Percentiles rank a stretch among this genome's conserved stretches.
phyloP scores from a whole-genome alignment of 768 basidiomycete genomes.

The Cantharellus anzutake region DNA sequence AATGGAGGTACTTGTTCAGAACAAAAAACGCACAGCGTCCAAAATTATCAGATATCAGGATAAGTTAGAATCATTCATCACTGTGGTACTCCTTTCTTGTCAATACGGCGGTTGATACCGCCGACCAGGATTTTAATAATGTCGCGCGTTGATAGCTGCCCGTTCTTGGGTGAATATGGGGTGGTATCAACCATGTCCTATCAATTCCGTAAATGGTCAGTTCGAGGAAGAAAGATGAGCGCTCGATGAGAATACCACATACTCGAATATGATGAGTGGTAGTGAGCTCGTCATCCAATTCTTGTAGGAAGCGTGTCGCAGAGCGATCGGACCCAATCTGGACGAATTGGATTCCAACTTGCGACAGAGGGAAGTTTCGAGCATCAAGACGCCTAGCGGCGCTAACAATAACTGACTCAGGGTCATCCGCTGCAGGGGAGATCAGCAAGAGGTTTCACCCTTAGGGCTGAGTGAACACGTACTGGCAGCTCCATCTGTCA shows the following conservation, averaged over 20 bases:
- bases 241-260: slow-evolving; percentile 9
- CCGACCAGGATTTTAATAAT: slow-evolving; percentile 47
- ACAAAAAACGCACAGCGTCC: too few species aligned
- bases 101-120: slow-evolving; percentile 40
- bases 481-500: slow-evolving; percentile 42
- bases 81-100: slow-evolving; percentile 10
- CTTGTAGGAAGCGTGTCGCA: slow-evolving; percentile 20
- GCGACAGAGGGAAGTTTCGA: slow-evolving; percentile 18
- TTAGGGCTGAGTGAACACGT: slow-evolving; percentile 12
- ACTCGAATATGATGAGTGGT: slow-evolving; percentile 26
- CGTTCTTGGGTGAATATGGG: slow-evolving; percentile 23
- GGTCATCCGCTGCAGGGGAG: slow-evolving; percentile 11
- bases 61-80: too few species aligned
- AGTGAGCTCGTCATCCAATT: slow-evolving; percentile 39
- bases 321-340: slow-evolving; percentile 18
- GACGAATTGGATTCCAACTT: slow-evolving; percentile 22
- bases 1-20: too few species aligned
- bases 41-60: too few species aligned
- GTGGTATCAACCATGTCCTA: slow-evolving; percentile 61
- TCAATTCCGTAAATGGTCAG: slow-evolving; percentile 2
- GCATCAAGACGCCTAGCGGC: slow-evolving; percentile 18
- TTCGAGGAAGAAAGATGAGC: neutral
- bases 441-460: slow-evolving; percentile 15
- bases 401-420: slow-evolving; percentile 13
- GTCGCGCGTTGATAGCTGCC: slow-evolving; percentile 25